Base-by-base conservation (phyloP, 1,284 basidiomycete genomes). In the Somion occarium region DNA sequence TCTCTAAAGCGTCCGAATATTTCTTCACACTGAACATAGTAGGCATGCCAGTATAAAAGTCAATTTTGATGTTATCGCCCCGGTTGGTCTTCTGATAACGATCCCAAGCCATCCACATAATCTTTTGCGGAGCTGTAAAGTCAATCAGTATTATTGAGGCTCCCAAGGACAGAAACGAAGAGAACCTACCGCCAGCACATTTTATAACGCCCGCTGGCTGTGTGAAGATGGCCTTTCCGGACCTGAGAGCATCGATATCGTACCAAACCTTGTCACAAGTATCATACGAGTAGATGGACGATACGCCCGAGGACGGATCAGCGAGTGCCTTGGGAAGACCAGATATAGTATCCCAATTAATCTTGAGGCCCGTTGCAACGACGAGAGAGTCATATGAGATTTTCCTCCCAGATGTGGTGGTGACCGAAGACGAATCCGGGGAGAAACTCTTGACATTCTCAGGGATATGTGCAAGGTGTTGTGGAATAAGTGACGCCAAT, bases 51-150 rank as follows among this genome's bases (percentile, higher is more conserved):
- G 89, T 94, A 62, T 89, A 88, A 68, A 98, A 98, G 54, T 91
- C 82, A 54, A 93, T 71, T 53, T 84, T 77, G 61, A 89, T 76
- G 49, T 81, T 75, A 49, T 76, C 73, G 5, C 71, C 65, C n/a
- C 86, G 78, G 3, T 73, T 70, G 2, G 85, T 85, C 59, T 68
- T 74, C 49, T 75, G 73, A 63, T 78, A 91, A 45, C 82, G 73
- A 62, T 92, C 88, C 85, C 86, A 88, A 45, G 92, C 88, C 90
- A 94, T 93, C 89, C 93, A 96, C 83, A 93, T 91, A 58, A 95
- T 89, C 71, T 95, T 95, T 64, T 93, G 91, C 18, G 91, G 92
- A 13, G 91, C 92, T 91, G 58, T 22, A 48, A 44, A 26, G 5
- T 41, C 22, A 26, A 26, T 20, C 23, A 43, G 44, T 20, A 18